These are phyloP conservation scores for Phytopythium boreale DNA, from an alignment of 352 stramenopile species.

Conservation along the genomic window DNA sequence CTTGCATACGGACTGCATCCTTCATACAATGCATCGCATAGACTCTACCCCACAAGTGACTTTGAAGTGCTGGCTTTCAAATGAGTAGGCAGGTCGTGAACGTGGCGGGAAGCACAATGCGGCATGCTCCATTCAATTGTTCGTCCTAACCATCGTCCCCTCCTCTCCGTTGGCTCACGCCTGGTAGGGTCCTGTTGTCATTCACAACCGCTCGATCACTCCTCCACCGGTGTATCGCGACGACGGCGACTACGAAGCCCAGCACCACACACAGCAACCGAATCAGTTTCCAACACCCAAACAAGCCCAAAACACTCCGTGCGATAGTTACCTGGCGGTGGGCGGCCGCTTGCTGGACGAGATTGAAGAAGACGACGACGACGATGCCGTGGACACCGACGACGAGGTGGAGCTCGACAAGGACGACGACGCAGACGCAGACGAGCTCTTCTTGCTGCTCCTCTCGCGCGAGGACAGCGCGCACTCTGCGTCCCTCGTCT, in stretches of 20 bases:
- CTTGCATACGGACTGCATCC: too few species aligned
- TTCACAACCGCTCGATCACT: neutral
- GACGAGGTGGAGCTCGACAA: neutral
- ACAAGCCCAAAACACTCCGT: neutral
- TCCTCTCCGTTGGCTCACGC: too few species aligned
- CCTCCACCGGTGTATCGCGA: constrained; percentile 18
- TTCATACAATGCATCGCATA: too few species aligned
- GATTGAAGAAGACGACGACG: neutral
- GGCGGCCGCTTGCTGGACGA: constrained; percentile 44
- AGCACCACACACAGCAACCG: neutral
- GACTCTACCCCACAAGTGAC: too few species aligned
- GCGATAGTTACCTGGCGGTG: constrained; percentile 41
- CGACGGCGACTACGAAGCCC: constrained; percentile 15
- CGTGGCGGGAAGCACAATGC: too few species aligned
- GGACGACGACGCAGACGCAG: neutral
- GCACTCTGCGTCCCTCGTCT: constrained; percentile 25
- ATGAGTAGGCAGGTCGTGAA: too few species aligned
- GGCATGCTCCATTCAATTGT: too few species aligned
- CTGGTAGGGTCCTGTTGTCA: neutral
- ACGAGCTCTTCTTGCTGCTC: constrained; percentile 43
- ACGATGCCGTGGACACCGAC: neutral
- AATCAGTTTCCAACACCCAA: neutral
- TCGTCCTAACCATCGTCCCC: too few species aligned
- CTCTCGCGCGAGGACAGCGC: constrained; percentile 18
- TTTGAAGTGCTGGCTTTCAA: too few species aligned